Evolutionary conservation across 108 stramenopile species (phyloP).

Genomic region (Skeletonema potamos): DNA sequence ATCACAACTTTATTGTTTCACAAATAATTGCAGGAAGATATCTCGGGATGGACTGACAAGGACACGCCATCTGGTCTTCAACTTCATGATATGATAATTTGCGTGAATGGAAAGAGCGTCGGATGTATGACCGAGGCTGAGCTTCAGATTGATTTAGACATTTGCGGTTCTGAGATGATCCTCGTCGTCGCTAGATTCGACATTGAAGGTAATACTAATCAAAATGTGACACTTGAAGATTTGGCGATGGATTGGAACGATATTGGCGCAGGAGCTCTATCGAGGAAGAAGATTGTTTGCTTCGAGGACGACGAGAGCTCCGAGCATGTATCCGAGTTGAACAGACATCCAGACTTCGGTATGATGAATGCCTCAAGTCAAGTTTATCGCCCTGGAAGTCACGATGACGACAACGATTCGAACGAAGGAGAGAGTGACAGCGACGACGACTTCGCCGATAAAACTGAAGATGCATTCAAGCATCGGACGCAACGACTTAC

Average conservation of each 20-base stretch:
- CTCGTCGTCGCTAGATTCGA: slow-evolving; percentile 45
- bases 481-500: neutral
- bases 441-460: slow-evolving; percentile 30
- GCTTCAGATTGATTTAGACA: slow-evolving; percentile 64
- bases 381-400: neutral
- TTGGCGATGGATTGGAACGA: slow-evolving; percentile 51
- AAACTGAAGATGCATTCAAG: neutral
- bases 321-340: neutral
- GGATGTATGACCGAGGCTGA: slow-evolving; percentile 67
- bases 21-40: slow-evolving; percentile 16
- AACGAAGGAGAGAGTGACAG: slow-evolving; percentile 10
- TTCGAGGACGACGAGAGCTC: slow-evolving; percentile 15
- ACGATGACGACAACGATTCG: neutral
- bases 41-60: slow-evolving; percentile 25
- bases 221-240: slow-evolving; percentile 12
- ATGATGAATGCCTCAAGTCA: slow-evolving; percentile 1
- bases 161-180: slow-evolving; percentile 41
- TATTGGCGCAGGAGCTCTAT: slow-evolving; percentile 32
- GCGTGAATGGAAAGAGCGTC: slow-evolving; percentile 67
- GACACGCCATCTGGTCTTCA: slow-evolving; percentile 24
- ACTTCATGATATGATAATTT: slow-evolving; percentile 73
- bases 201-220: neutral
- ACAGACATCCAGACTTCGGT: neutral
- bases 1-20: neutral
- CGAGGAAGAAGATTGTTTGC: slow-evolving; percentile 19